Evolutionary conservation across 2,329 filamentous ascomycete species (phyloP).

Genomic region (Botrytis elliptica): DNA sequence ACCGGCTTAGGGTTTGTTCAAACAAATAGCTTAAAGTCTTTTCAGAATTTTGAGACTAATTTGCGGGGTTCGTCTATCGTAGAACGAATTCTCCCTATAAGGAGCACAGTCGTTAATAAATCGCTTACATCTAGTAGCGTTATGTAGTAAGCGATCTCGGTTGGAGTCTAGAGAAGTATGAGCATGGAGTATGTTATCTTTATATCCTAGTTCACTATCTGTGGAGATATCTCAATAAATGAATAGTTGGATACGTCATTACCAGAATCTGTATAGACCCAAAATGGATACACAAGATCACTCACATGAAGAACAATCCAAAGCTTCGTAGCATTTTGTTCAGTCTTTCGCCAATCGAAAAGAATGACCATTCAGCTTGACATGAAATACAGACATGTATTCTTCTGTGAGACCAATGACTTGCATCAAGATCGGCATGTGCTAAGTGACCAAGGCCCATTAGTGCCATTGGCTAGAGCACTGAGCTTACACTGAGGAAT

Average conservation of each 20-base stretch:
- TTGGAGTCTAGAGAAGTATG: background rate
- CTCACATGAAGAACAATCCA: background rate
- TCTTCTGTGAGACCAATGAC: background rate
- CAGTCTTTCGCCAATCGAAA: background rate
- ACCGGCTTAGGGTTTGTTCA: background rate
- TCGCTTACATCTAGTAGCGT: background rate
- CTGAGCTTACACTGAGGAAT: background rate
- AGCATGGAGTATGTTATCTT: background rate
- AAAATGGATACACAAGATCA: background rate
- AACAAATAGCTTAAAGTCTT: background rate
- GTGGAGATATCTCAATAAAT: background rate
- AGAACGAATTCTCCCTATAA: too few species aligned
- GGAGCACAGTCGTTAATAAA: background rate
- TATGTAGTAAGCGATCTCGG: background rate
- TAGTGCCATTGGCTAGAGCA: background rate
- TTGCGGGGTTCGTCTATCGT: background rate
- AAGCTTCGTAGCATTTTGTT: background rate
- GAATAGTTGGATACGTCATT: background rate
- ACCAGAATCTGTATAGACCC: background rate
- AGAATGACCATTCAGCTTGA: background rate
- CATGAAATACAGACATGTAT: background rate
- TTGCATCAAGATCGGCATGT: background rate
- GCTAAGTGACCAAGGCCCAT: background rate
- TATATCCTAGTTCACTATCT: background rate
- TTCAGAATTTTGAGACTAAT: background rate